These are phyloP conservation scores for Gnetum montanum DNA, from an alignment of 75 land plant species.

Conservation along the genomic window DNA sequence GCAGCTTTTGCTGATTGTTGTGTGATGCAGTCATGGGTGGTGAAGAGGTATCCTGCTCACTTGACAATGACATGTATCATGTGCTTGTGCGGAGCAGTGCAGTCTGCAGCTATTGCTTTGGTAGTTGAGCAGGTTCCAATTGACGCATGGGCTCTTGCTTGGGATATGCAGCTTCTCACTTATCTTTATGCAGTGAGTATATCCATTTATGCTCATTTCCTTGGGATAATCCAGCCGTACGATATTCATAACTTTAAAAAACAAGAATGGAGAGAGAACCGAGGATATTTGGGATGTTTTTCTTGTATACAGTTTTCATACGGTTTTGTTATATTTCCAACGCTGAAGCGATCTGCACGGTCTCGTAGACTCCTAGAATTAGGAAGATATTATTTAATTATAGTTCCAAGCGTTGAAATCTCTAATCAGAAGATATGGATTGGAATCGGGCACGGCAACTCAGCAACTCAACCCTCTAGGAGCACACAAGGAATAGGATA, in stretches of 20 bases:
- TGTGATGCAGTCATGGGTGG: constrained; percentile 30
- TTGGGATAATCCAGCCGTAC: not conserved
- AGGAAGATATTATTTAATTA: too few relatives aligned
- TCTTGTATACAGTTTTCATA: too few relatives aligned
- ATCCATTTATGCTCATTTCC: not conserved
- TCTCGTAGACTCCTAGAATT: too few relatives aligned
- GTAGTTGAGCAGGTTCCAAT: constrained; percentile 10
- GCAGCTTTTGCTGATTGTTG: constrained; percentile 15
- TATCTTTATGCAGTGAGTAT: constrained; percentile 34
- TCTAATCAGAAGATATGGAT: too few relatives aligned
- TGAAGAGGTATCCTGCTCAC: constrained; percentile 43
- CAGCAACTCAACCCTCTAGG: too few relatives aligned
- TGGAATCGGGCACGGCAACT: too few relatives aligned
- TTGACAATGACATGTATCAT: constrained; percentile 49
- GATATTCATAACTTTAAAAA: not conserved
- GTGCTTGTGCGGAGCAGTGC: constrained; percentile 36
- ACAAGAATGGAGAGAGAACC: too few relatives aligned
- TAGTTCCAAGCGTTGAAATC: too few relatives aligned
- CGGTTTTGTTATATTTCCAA: too few relatives aligned
- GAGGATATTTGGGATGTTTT: too few relatives aligned
- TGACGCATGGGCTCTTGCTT: constrained; percentile 30
- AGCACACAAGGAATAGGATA: too few relatives aligned
- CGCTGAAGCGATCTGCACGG: too few relatives aligned
- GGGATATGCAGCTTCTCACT: constrained; percentile 31
- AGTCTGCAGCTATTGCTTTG: constrained; percentile 36